Base-by-base conservation (phyloP, 495 filamentous ascomycete species). In the Xylaria castorea region DNA sequence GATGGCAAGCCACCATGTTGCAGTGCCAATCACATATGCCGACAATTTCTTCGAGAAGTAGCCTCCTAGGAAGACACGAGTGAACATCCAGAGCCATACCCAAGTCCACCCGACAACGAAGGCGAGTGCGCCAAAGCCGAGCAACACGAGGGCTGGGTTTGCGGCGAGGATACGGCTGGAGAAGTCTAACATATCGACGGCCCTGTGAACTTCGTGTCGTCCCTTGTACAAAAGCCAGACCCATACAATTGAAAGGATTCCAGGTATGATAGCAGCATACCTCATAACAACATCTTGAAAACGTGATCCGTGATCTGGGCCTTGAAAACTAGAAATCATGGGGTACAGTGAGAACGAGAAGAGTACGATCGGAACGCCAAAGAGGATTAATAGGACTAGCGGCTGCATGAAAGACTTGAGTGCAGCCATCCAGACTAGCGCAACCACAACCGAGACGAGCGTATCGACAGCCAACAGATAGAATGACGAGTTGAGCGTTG, bases 41-140 rank as follows among this genome's bases (percentile, higher is more conserved):
- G 86, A 87, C 20, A 87, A 81, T 22, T 83, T 85, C 53, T 79
- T 87, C 11, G 89, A 87, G 71, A 93, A 86, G 78, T 92, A 92
- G 4, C 94, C 96, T 25, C 92, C 93, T 51, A 98, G 89, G 80
- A 99, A 99, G 57, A 98, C 90, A 34, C 94, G 88, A 3, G 94
- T 96, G 81, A 99, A 99, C 96, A 98, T 98, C 75, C 90, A 88
- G 78, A 98, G 89, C 96, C 96, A 99, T 12, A 92, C 75, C 96
- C 96, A 99, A 2, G 94, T 97, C 92, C 95, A 98, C 9, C 88
- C 83, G 12, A 97, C 91, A 53, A 97, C 90, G 44, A 87, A 84
- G 12, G 84, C 86, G n/a, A 99, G 87, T 34, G 91, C 92, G 40
- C 83, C 91, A 73, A 98, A 89, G 25, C 95, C 95, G 38, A 98